Percentiles rank a stretch among this genome's conserved stretches.
These are phyloP conservation scores for Nannochloris sp. DNA, from an alignment of 139 green algal genomes.

Conservation along the genomic window DNA sequence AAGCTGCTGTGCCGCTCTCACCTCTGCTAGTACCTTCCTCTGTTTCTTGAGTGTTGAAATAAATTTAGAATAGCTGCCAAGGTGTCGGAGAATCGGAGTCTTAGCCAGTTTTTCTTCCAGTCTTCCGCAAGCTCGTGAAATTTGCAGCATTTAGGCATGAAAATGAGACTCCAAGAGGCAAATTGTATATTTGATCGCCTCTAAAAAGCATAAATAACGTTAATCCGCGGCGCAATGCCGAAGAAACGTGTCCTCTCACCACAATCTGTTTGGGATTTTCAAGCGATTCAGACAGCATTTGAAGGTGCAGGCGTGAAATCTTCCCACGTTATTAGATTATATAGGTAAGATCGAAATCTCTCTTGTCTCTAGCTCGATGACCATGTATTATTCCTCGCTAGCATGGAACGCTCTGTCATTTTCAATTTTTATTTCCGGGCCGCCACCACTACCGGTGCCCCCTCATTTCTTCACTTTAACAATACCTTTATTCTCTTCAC, in stretches of 20 bases:
- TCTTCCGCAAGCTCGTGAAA: too few species aligned
- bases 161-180: too few species aligned
- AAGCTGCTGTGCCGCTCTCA: too few species aligned
- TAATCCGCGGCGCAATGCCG: slow-evolving; percentile 19
- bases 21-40: too few species aligned
- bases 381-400: neutral
- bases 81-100: too few species aligned
- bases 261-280: slow-evolving; percentile 52
- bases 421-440: neutral
- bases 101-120: too few species aligned
- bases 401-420: neutral
- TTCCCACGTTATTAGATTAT: slow-evolving; percentile 41
- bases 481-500: neutral
- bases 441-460: too few species aligned
- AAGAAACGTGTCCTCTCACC: slow-evolving; percentile 24
- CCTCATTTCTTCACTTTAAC: neutral
- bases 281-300: slow-evolving; percentile 40
- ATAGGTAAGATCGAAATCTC: slow-evolving; percentile 35
- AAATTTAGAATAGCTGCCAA: too few species aligned
- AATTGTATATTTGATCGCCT: too few species aligned
- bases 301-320: slow-evolving; percentile 45
- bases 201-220: too few species aligned
- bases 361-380: neutral
- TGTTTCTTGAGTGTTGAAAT: too few species aligned
- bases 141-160: too few species aligned